Percentiles rank a stretch among this genome's conserved stretches.
These are phyloP conservation scores for Venturia oleaginea DNA, from an alignment of 2,329 filamentous ascomycete species.

Conservation along the genomic window DNA sequence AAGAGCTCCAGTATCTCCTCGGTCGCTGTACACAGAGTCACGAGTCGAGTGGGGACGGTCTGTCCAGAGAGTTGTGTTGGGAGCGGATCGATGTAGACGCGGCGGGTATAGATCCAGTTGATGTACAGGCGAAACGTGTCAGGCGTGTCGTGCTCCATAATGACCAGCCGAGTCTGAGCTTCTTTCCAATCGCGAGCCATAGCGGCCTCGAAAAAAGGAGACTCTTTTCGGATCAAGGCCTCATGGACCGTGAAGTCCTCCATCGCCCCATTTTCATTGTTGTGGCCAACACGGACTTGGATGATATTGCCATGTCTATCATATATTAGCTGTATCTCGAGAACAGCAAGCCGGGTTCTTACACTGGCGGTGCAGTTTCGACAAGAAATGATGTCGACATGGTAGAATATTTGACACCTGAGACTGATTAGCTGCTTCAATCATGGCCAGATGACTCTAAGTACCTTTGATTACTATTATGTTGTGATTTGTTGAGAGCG, in stretches of 20 bases:
- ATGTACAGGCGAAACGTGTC: not conserved
- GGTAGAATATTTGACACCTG: no score
- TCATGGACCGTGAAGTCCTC: not conserved
- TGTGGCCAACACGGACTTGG: not conserved
- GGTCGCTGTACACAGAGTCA: no score
- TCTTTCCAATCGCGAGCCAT: not conserved
- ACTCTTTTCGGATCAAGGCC: not conserved
- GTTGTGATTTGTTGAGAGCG: no score
- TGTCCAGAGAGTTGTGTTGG: no score
- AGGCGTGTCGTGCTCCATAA: not conserved
- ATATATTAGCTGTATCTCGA: not conserved
- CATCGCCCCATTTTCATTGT: not conserved
- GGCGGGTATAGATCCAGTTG: not conserved
- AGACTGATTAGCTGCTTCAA: no score
- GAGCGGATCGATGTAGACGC: not conserved
- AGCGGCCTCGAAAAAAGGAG: not conserved
- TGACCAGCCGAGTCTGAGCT: not conserved
- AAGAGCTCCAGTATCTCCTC: not conserved
- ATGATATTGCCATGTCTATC: not conserved
- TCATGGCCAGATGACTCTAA: no score
- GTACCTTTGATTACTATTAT: no score
- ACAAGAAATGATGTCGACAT: no score
- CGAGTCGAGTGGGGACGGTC: no score
- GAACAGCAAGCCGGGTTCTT: no score
- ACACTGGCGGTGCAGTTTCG: no score